Conservation (phyloP, 495 filamentous ascomycete genomes). For the Hapsidospora chrysogenum region DNA sequence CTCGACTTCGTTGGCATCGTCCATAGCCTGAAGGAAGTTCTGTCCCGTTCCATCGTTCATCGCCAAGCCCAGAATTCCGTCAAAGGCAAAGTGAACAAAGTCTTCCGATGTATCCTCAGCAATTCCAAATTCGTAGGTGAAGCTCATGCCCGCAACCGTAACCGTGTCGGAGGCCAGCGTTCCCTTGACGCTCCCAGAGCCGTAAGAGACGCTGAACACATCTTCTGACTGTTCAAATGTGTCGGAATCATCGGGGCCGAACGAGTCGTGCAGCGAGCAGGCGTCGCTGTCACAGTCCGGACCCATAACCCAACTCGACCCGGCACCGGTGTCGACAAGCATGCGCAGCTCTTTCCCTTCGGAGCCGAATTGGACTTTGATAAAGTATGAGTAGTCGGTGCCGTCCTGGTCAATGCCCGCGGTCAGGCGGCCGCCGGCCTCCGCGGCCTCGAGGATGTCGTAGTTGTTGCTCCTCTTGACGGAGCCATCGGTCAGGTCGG, state of each 20-base stretch:
- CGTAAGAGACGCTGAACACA: conserved; percentile 47
- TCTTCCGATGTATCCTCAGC: conserved; percentile 47
- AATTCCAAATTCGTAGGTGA: conserved; percentile 50
- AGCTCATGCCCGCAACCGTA: conserved; percentile 42
- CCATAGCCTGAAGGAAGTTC: conserved; percentile 46
- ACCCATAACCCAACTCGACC: conserved; percentile 65
- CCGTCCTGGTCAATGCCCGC: conserved; percentile 58
- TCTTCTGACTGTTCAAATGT: conserved; percentile 30
- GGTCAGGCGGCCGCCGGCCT: conserved; percentile 37
- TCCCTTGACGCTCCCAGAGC: conserved; percentile 52
- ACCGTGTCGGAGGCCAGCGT: conserved; percentile 43
- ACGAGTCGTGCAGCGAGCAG: conserved; percentile 50
- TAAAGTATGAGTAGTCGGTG: conserved; percentile 63
- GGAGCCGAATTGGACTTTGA: conserved; percentile 49
- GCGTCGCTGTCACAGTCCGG: conserved; percentile 40
- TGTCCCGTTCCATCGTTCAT: conserved; percentile 31
- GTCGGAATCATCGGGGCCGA: conserved; percentile 41
- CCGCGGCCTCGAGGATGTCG: conserved; percentile 34
- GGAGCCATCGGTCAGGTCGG: conserved; percentile 8
- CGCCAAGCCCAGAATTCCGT: conserved; percentile 74
- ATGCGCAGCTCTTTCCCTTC: conserved; percentile 46
- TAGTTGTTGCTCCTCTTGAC: conserved; percentile 34
- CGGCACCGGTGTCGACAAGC: conserved; percentile 64
- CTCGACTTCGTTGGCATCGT: conserved; percentile 35
- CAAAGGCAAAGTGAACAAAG: conserved; percentile 61